phyloP scores from a whole-genome alignment of 1,284 basidiomycete genomes.

The Cryptococcus amylolentus region DNA sequence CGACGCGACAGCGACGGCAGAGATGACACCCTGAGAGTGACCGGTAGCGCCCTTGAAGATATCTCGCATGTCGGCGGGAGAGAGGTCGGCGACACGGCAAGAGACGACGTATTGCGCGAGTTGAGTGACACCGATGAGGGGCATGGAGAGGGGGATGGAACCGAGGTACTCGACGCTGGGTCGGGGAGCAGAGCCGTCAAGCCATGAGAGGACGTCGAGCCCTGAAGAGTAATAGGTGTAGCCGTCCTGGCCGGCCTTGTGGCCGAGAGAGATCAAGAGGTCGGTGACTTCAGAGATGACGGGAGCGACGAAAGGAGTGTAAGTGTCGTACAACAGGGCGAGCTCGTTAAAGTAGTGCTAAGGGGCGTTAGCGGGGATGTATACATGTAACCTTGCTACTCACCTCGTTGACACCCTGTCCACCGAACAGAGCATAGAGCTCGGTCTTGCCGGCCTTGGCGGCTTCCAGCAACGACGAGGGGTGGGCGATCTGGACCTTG shows the following conservation, averaged over 20 bases:
- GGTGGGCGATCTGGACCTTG: slow-evolving; percentile 61
- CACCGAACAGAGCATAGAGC: slow-evolving; percentile 91
- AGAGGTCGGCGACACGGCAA: slow-evolving; percentile 68
- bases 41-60: slow-evolving; percentile 84
- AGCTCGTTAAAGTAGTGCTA: slow-evolving; percentile 93
- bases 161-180: slow-evolving; percentile 86
- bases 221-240: slow-evolving; percentile 74
- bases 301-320: slow-evolving; percentile 75
- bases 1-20: slow-evolving; percentile 80
- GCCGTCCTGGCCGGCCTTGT: slow-evolving; percentile 57
- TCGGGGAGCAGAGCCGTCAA: slow-evolving; percentile 64
- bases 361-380: slow-evolving; percentile 16
- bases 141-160: slow-evolving; percentile 90
- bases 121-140: slow-evolving; percentile 93
- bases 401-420: slow-evolving; percentile 94
- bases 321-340: slow-evolving; percentile 83
- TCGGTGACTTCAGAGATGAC: slow-evolving; percentile 65
- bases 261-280: slow-evolving; percentile 69
- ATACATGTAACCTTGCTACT: slow-evolving; percentile 20
- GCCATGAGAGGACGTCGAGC: slow-evolving; percentile 79
- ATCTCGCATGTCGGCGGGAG: slow-evolving; percentile 73
- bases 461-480: slow-evolving; percentile 71
- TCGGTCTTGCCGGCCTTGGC: slow-evolving; percentile 68
- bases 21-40: slow-evolving; percentile 94
- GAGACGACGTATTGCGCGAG: slow-evolving; percentile 86